Base-by-base conservation (phyloP, 352 stramenopile species). In the Phytophthora rubi region DNA sequence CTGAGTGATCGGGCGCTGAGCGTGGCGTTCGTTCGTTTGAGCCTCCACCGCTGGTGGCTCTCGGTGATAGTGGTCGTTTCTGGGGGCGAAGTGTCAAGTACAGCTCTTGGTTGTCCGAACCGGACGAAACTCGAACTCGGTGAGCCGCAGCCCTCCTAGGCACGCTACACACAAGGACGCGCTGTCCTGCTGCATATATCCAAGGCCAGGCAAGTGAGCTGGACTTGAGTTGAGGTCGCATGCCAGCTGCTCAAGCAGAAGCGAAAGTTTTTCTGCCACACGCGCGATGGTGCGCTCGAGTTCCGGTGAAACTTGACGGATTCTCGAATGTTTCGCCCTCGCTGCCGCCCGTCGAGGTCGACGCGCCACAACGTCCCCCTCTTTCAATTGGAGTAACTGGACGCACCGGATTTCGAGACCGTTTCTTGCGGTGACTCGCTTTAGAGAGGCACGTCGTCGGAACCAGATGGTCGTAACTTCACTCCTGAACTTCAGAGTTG, bases 251-350 rank as follows among this genome's bases (percentile, higher is more conserved):
- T 59, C 7, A 13, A 56, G 28, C 9, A 57, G 60, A 68, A 58
- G 37, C 18, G 58, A 71, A 67, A 67, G 49, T 67, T 39, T 32
- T 52, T 47, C 54, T 66, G 48, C 37, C 35, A 39, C 55, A 58
- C 37, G 48, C 63, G 55, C 63, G 63, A 70, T 49, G 15, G 8
- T 70, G 55, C 63, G 37, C 37, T 61, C 18, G 16, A 56, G 64
- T 61, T 65, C 45, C 49, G 39, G 51, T 49, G 45, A 62, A 39
- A 73, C 65, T 63, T 73, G 65, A 68, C 53, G 44, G 53, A 73
- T 60, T 4, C 49, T 64, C 47, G 53, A 73, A 60, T 60, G 60
- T 69, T 60, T 63, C 21, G 21, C 18, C n/a, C 39, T 55, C 16
- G 30, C 28, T 44, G 28, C 16, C n/a, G 30, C 49, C 23, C 54